These are phyloP conservation scores for Caulochytrium protostelioides DNA, from an alignment of 371 early-diverging fungal species.

Conservation along the genomic window DNA sequence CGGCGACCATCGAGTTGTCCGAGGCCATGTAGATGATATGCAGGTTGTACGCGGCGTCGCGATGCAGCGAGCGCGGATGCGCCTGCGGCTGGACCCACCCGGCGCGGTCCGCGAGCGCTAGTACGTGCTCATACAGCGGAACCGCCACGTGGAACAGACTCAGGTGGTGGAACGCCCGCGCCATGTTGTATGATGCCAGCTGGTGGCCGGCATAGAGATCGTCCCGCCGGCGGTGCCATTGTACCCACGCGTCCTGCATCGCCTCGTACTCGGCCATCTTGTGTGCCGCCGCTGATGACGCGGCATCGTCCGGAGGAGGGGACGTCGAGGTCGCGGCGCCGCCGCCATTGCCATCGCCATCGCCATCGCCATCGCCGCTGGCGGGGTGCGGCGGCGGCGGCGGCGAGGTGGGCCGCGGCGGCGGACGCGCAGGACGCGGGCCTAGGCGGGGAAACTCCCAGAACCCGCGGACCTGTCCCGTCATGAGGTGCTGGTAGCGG, in stretches of 20 bases:
- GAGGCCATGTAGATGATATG: slow-evolving; percentile 40
- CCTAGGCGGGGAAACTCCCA: neutral
- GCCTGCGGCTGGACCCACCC: slow-evolving; percentile 1
- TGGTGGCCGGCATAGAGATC: slow-evolving; percentile 25
- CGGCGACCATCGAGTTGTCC: too few relatives aligned
- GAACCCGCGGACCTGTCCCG: neutral
- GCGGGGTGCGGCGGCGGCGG: neutral
- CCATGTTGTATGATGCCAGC: slow-evolving; percentile 70
- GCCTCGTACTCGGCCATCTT: neutral
- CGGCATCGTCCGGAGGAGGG: too few relatives aligned
- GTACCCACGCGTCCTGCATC: neutral
- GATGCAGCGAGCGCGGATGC: slow-evolving; percentile 1
- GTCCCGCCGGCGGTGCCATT: slow-evolving; percentile 21
- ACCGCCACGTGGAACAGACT: slow-evolving; percentile 55
- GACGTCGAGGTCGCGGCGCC: too few relatives aligned
- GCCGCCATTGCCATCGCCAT: too few relatives aligned
- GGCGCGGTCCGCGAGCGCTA: slow-evolving; percentile 20
- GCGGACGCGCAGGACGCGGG: neutral
- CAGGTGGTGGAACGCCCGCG: slow-evolving; percentile 59
- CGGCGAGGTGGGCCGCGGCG: neutral
- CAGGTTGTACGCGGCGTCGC: slow-evolving; percentile 62
- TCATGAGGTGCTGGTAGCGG: neutral
- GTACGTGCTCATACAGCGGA: slow-evolving; percentile 51
- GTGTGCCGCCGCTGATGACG: too few relatives aligned
- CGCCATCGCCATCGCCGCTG: too few relatives aligned